A percentile compares a stretch with the other conserved stretches of the same genome.
phyloP scores from a whole-genome alignment of 2,329 filamentous ascomycete genomes.

The Cercospora nicotianae region DNA sequence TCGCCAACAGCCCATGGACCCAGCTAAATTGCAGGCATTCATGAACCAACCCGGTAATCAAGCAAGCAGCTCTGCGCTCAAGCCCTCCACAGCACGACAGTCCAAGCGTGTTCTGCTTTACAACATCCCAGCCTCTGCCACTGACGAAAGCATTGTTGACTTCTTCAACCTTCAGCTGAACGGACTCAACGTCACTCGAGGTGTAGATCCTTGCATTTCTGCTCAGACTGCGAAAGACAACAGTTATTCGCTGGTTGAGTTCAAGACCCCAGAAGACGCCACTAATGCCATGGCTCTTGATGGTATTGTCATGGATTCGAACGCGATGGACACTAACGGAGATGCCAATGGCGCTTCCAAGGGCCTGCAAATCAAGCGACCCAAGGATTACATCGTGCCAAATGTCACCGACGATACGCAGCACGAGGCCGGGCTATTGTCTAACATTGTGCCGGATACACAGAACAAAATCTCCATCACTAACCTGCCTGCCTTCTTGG shows the following conservation, averaged over 20 bases:
- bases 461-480: conserved; percentile 93
- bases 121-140: conserved; percentile 72
- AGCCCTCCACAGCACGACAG: conserved; percentile 90
- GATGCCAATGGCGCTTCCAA: conserved; percentile 54
- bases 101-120: conserved; percentile 87
- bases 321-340: conserved; percentile 54
- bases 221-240: conserved; percentile 78
- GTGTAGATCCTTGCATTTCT: conserved; percentile 78
- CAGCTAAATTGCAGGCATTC: conserved; percentile 88
- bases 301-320: conserved; percentile 79
- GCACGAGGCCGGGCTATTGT: conserved; percentile 74
- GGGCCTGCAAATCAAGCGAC: conserved; percentile 76
- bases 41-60: conserved; percentile 82
- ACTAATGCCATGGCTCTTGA: conserved; percentile 90
- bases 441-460: conserved; percentile 81
- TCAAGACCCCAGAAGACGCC: conserved; percentile 81
- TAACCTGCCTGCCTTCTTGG: conserved; percentile 84
- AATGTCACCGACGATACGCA: conserved; percentile 70
- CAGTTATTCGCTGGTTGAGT: conserved; percentile 84
- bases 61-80: conserved; percentile 74
- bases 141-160: conserved; percentile 71
- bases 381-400: conserved; percentile 96
- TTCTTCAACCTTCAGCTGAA: conserved; percentile 98
- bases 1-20: conserved; percentile 92
- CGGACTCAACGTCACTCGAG: conserved; percentile 86